These are phyloP conservation scores for Themeda triandra DNA, from an alignment of 176 grass and related monocot genomes.

Conservation along the genomic window DNA sequence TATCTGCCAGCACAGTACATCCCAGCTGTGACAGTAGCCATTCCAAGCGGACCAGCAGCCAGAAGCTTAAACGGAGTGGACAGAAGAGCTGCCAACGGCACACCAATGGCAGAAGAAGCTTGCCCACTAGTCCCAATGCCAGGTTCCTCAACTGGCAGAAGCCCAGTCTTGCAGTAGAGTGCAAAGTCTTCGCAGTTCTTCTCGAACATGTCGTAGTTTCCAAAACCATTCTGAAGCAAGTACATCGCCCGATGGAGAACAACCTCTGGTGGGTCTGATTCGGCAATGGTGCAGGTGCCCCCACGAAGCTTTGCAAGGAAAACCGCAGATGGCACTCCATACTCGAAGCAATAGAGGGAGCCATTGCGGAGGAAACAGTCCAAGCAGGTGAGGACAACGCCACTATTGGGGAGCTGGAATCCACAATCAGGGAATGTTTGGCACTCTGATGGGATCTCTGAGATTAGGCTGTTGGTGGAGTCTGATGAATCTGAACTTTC, in stretches of 20 bases:
- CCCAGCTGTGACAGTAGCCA: slow-evolving; percentile 94
- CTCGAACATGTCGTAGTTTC: slow-evolving; percentile 93
- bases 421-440: slow-evolving; percentile 95
- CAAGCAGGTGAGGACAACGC: slow-evolving; percentile 75
- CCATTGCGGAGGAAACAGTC: slow-evolving; percentile 90
- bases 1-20: slow-evolving; percentile 94
- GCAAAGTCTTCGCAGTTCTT: slow-evolving; percentile 98
- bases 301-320: slow-evolving; percentile 88
- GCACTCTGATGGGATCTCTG: slow-evolving; percentile 54
- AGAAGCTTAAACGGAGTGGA: slow-evolving; percentile 86
- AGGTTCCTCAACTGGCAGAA: slow-evolving; percentile 54
- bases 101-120: slow-evolving; percentile 71
- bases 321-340: slow-evolving; percentile 65
- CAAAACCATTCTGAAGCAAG: slow-evolving; percentile 88
- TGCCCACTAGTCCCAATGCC: slow-evolving; percentile 87
- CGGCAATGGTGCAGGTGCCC: slow-evolving; percentile 86
- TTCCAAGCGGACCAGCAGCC: slow-evolving; percentile 75
- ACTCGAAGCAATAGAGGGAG: slow-evolving; percentile 81
- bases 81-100: slow-evolving; percentile 77
- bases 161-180: slow-evolving; percentile 97
- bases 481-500: slow-evolving; percentile 51
- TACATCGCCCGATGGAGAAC: slow-evolving; percentile 83
- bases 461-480: slow-evolving; percentile 31
- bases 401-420: slow-evolving; percentile 73
- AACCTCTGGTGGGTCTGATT: slow-evolving; percentile 63